A percentile compares a stretch with the other conserved stretches of the same genome.
Evolutionary conservation across 1,284 basidiomycete genomes (phyloP).

Genomic region (Hypsizygus ulmarius): DNA sequence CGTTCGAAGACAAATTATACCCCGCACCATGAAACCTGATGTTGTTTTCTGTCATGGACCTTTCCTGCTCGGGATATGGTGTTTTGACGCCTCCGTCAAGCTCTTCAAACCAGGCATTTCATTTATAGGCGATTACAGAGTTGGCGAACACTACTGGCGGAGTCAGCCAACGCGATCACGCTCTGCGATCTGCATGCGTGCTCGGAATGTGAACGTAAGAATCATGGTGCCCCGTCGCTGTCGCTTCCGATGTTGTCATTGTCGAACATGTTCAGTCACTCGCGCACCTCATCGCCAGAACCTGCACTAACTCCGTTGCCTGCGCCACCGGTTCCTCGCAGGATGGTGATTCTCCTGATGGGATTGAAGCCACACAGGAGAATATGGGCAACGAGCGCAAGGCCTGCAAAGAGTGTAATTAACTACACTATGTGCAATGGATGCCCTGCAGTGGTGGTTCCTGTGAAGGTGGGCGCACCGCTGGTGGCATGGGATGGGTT

Average conservation of each 20-base stretch:
- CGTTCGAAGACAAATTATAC: slow-evolving; percentile 55
- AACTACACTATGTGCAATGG: slow-evolving; percentile 61
- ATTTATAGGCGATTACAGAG: slow-evolving; percentile 50
- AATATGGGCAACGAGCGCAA: slow-evolving; percentile 56
- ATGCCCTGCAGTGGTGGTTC: slow-evolving; percentile 57
- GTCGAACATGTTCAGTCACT: slow-evolving; percentile 43
- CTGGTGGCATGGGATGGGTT: slow-evolving; percentile 60
- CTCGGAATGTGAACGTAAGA: slow-evolving; percentile 12
- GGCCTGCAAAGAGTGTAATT: slow-evolving; percentile 60
- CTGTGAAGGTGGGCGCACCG: slow-evolving; percentile 56
- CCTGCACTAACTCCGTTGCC: slow-evolving; percentile 43
- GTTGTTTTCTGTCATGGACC: slow-evolving; percentile 66
- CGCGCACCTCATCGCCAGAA: slow-evolving; percentile 50
- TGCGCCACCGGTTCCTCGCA: slow-evolving; percentile 43
- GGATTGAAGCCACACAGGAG: slow-evolving; percentile 59
- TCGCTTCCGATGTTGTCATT: slow-evolving; percentile 31
- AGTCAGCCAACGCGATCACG: slow-evolving; percentile 51
- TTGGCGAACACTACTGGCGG: slow-evolving; percentile 57
- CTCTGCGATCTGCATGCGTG: slow-evolving; percentile 33
- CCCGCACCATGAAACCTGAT: slow-evolving; percentile 61
- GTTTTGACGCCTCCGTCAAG: neutral
- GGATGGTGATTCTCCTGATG: slow-evolving; percentile 53
- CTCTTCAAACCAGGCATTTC: slow-evolving; percentile 1
- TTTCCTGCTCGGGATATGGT: slow-evolving; percentile 46
- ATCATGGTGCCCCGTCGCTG: slow-evolving; percentile 15